phyloP scores from a whole-genome alignment of 2,329 filamentous ascomycete species.

The Podosphaera aphanis region DNA sequence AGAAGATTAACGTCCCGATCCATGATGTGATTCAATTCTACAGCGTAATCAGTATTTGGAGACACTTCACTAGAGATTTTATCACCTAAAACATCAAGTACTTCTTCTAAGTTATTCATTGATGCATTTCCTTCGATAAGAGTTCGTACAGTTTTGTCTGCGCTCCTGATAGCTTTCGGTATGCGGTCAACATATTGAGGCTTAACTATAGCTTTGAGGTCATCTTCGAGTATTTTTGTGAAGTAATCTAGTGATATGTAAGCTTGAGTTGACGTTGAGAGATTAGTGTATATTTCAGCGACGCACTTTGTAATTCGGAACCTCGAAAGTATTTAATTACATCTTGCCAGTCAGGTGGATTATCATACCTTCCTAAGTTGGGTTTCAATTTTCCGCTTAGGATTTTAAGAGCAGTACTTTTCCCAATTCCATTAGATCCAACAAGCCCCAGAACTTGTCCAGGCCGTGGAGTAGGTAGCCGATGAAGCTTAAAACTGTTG shows the following conservation, averaged over 20 bases:
- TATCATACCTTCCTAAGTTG: conserved; percentile 82
- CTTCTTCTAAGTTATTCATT: conserved; percentile 59
- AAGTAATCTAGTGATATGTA: conserved; percentile 53
- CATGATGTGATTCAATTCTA: conserved; percentile 68
- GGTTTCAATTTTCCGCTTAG: conserved; percentile 96
- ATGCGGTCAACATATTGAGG: conserved; percentile 96
- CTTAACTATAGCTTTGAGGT: conserved; percentile 94
- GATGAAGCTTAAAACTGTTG: conserved; percentile 98
- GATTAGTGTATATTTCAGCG: not conserved
- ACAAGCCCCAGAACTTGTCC: conserved; percentile 91
- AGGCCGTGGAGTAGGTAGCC: conserved; percentile 82
- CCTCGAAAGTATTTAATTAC: conserved; percentile 96
- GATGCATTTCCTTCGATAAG: conserved; percentile 57
- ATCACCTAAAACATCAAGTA: conserved; percentile 51
- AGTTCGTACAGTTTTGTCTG: conserved; percentile 54
- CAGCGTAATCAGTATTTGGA: conserved; percentile 1
- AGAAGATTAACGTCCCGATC: conserved; percentile 77
- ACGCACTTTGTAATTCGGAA: conserved; percentile 82
- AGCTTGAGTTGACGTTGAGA: not conserved
- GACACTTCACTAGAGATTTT: not conserved
- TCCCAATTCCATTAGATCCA: conserved; percentile 98
- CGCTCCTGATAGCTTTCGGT: conserved; percentile 66
- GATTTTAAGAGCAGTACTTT: conserved; percentile 98
- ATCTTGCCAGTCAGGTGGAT: conserved; percentile 97
- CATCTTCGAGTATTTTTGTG: conserved; percentile 89